These are phyloP conservation scores for Helichrysum umbraculigerum DNA, from an alignment of 129 eudicot genomes.

Conservation along the genomic window DNA sequence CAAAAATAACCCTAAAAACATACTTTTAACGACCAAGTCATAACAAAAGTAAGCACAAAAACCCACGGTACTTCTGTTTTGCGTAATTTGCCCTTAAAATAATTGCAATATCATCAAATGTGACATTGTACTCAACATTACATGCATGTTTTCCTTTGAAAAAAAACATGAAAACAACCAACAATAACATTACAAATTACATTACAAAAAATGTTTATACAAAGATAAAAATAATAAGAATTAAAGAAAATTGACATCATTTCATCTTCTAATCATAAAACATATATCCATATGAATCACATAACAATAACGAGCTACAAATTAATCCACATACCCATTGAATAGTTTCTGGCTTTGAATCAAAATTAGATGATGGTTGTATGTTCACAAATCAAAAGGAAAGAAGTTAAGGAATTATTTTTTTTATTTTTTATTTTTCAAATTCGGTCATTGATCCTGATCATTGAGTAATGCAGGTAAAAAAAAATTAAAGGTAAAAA, in stretches of 20 bases:
- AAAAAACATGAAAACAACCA: background rate
- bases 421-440: background rate
- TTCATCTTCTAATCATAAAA: background rate
- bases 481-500: slow-evolving; percentile 21
- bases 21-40: too few relatives aligned
- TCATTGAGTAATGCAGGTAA: slow-evolving; percentile 13
- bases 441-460: background rate
- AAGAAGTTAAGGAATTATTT: background rate
- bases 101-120: slow-evolving; percentile 8
- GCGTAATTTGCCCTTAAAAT: background rate
- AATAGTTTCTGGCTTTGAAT: background rate
- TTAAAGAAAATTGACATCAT: slow-evolving; percentile 1
- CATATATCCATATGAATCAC: background rate
- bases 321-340: slow-evolving; percentile 28
- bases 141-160: background rate
- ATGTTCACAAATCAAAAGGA: background rate
- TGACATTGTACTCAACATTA: background rate
- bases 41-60: too few relatives aligned
- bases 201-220: background rate
- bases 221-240: background rate
- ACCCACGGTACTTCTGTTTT: background rate
- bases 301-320: slow-evolving; percentile 13
- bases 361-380: slow-evolving; percentile 5
- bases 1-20: too few relatives aligned
- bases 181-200: background rate